Evolutionary conservation across 305 asterid genomes (phyloP), one percentile per base, ranked within the genome.

Genomic region (Coffea humblotiana): DNA sequence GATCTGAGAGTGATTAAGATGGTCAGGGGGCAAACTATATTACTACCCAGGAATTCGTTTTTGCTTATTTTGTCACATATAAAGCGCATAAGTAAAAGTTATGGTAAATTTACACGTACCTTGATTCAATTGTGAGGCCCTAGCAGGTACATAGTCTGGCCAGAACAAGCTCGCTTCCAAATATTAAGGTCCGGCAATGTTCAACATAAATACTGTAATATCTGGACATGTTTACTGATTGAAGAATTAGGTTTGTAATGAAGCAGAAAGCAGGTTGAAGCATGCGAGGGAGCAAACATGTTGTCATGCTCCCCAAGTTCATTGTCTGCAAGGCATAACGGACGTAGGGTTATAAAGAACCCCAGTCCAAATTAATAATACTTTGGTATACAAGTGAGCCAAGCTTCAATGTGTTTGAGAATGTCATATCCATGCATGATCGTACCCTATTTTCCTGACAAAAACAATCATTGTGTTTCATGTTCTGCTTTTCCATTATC

Each of bases 231-330:
- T n/a, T 9, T 61, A n/a, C 5, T 1, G 3, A 10, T 61, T 61
- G 9, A 23, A 61, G 32, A 61, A 61, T 61, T 8, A n/a, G 13
- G 18, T 8, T 19, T 58, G 32, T 8, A 25, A 9, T 32, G 1
- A 27, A 25, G 11, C 35, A 14, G n/a, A 12, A 66, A 32, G 47
- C 47, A 13, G n/a, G 15, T 19, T 48, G 52, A 49, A 25, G 35
- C 74, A 40, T 43, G 32, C 25, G 1, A 13, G 16, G 37, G 60
- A 71, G 60, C 76, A 72, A 10, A 47, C 76, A 72, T 49, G 61
- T 72, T 52, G 61, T 47, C 23, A 48, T 72, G 76, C 61, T 43
- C n/a, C 76, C 61, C 61, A 49, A 49, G 54, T 72, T 48, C 76
- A 25, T 1, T 72, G 76, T 72, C 61, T 72, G 61, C 61, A 48